Evolutionary conservation across 1,139 yeast genomes (phyloP).

Genomic region (Blastobotrys proliferans): DNA sequence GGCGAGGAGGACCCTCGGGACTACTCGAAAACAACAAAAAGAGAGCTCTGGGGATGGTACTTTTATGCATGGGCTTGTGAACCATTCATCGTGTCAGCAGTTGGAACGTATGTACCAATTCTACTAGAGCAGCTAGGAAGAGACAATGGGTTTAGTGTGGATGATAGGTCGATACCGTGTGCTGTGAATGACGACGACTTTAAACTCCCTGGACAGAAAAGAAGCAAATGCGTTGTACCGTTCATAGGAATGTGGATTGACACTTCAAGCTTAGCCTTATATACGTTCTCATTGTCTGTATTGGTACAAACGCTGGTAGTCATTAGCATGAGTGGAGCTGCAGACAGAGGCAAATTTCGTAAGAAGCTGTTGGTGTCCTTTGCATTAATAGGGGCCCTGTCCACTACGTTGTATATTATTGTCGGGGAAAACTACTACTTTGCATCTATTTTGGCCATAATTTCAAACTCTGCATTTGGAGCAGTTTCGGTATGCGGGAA

Average conservation of each 20-base stretch:
- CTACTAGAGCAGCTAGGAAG: constrained; percentile 63
- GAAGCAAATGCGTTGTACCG: constrained; percentile 41
- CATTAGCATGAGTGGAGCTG: constrained; percentile 62
- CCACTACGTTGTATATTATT: constrained; percentile 45
- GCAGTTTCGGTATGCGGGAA: constrained; percentile 75
- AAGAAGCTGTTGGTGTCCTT: constrained; percentile 49
- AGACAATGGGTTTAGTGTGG: constrained; percentile 54
- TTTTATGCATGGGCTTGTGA: constrained; percentile 66
- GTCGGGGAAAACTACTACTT: constrained; percentile 47
- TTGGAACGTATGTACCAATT: constrained; percentile 67
- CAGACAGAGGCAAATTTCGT: constrained; percentile 54
- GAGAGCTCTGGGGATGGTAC: constrained; percentile 36
- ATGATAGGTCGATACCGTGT: constrained; percentile 49
- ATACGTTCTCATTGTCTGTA: constrained; percentile 63
- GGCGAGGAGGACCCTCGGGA: too few relatives aligned
- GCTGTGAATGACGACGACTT: constrained; percentile 26
- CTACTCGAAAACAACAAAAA: constrained; percentile 16
- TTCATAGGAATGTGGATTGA: constrained; percentile 54
- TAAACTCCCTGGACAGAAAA: constrained; percentile 12
- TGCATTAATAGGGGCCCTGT: constrained; percentile 52
- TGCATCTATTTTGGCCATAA: constrained; percentile 52
- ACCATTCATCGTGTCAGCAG: constrained; percentile 68
- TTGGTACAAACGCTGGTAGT: constrained; percentile 61
- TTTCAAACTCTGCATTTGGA: constrained; percentile 66
- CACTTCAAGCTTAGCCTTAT: constrained; percentile 63